phyloP scores from a whole-genome alignment of 2,329 filamentous ascomycete species.

The Neocatenulostroma microsporum region DNA sequence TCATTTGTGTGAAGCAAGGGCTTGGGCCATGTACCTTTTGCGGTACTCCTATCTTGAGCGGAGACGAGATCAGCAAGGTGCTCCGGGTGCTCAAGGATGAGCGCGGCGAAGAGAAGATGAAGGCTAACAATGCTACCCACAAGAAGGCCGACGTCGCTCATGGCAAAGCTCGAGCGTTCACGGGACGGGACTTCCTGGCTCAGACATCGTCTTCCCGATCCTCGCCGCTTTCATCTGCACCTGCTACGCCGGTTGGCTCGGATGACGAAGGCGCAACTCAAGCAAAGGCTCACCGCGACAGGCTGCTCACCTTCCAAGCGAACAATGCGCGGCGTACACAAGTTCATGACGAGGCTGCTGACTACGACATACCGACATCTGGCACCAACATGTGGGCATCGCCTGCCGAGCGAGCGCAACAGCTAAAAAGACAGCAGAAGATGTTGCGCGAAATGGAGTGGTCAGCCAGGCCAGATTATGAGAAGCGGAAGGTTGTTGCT shows the following conservation, averaged over 20 bases:
- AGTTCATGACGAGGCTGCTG: constrained; percentile 76
- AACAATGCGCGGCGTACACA: constrained; percentile 78
- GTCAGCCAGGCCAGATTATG: constrained; percentile 75
- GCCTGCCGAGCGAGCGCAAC: constrained; percentile 71
- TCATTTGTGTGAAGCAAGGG: constrained; percentile 90
- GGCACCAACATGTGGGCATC: constrained; percentile 73
- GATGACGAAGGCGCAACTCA: constrained; percentile 53
- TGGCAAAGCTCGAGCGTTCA: constrained; percentile 29
- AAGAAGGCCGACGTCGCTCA: constrained; percentile 56
- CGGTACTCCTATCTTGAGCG: constrained; percentile 61
- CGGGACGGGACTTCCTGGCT: constrained; percentile 30
- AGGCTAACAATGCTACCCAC: constrained; percentile 64
- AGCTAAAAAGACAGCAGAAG: constrained; percentile 79
- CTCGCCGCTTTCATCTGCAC: constrained; percentile 28
- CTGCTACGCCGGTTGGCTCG: constrained; percentile 20
- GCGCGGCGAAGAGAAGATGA: constrained; percentile 78
- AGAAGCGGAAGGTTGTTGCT: constrained; percentile 76
- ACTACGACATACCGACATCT: constrained; percentile 55
- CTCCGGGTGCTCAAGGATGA: constrained; percentile 76
- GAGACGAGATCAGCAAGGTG: constrained; percentile 73
- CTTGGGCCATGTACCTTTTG: constrained; percentile 93
- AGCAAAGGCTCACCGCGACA: constrained; percentile 72
- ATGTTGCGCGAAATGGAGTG: constrained; percentile 78
- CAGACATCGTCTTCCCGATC: constrained; percentile 27
- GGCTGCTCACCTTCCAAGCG: constrained; percentile 70